Evolutionary conservation across 345 rosid genomes (phyloP).

Genomic region (Leavenworthia alabamica): DNA sequence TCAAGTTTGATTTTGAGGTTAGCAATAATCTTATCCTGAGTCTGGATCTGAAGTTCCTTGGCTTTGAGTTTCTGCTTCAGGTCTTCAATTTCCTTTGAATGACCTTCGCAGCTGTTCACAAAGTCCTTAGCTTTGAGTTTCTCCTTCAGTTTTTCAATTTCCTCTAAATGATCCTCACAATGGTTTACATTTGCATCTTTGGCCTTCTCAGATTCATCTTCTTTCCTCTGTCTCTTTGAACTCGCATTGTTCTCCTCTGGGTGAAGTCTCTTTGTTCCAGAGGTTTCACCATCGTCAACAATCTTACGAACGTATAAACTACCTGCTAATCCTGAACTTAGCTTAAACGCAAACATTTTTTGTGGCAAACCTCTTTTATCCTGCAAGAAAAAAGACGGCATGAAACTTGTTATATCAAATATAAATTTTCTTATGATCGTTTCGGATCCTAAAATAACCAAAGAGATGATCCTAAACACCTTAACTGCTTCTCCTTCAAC

Average conservation of each 20-base stretch:
- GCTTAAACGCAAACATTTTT: slow-evolving; percentile 41
- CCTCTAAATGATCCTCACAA: slow-evolving; percentile 6
- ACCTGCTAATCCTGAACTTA: slow-evolving; percentile 34
- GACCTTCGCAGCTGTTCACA: slow-evolving; percentile 5
- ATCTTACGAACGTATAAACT: slow-evolving; percentile 52
- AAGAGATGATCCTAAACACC: slow-evolving; percentile 36
- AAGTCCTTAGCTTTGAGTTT: slow-evolving; percentile 12
- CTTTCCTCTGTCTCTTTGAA: slow-evolving; percentile 34
- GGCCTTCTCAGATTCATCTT: not conserved
- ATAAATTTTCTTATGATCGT: not conserved
- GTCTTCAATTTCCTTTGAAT: slow-evolving; percentile 44
- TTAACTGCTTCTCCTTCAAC: slow-evolving; percentile 39
- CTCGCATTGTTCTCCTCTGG: slow-evolving; percentile 8
- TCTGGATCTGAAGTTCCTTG: slow-evolving; percentile 30
- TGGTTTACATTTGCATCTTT: not conserved
- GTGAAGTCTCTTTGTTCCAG: not conserved
- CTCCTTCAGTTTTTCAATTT: slow-evolving; percentile 19
- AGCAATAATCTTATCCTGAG: slow-evolving; percentile 44
- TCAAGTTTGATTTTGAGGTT: slow-evolving; percentile 33
- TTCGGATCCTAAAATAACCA: slow-evolving; percentile 5
- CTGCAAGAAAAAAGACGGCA: slow-evolving; percentile 34
- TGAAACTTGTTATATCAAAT: not conserved
- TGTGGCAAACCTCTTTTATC: slow-evolving; percentile 57
- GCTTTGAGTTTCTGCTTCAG: slow-evolving; percentile 44
- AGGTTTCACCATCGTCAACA: slow-evolving; percentile 16